Conservation (phyloP, 192 early-diverging fungal genomes). For the Backusella liffmaniae region DNA sequence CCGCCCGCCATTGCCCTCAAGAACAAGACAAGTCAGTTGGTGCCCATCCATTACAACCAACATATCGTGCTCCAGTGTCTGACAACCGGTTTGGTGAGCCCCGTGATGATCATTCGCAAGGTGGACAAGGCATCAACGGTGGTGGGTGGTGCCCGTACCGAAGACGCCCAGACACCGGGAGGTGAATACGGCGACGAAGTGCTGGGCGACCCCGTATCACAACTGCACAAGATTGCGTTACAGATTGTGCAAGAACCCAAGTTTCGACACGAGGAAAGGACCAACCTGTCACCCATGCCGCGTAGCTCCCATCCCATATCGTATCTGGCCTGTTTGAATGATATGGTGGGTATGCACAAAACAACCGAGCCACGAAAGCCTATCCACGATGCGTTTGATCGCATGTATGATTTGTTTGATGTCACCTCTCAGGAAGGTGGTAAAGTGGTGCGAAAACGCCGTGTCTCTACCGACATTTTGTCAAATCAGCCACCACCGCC, state of each 20-base stretch:
- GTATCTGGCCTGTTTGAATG: constrained; percentile 73
- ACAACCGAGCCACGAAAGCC: constrained; percentile 56
- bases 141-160: constrained; percentile 56
- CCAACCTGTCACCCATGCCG: constrained; percentile 23
- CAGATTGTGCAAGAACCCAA: constrained; percentile 62
- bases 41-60: constrained; percentile 85
- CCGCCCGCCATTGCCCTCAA: constrained; percentile 73
- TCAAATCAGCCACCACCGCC: neutral
- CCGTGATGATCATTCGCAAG: constrained; percentile 80
- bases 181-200: constrained; percentile 52
- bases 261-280: neutral
- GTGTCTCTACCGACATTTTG: constrained; percentile 31
- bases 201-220: constrained; percentile 81
- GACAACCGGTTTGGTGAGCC: constrained; percentile 78
- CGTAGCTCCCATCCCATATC: constrained; percentile 45
- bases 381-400: constrained; percentile 3
- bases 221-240: constrained; percentile 89
- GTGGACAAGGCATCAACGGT: constrained; percentile 83
- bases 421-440: constrained; percentile 21
- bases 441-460: constrained; percentile 33
- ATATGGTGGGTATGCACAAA: constrained; percentile 74
- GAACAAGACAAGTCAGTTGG: constrained; percentile 56
- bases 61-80: constrained; percentile 83
- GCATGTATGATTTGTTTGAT: constrained; percentile 5
- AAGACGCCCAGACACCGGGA: constrained; percentile 13